Percentiles rank a stretch among this genome's conserved stretches.
phyloP scores from a whole-genome alignment of 495 filamentous ascomycete genomes.

The Aspergillus ellipticus region DNA sequence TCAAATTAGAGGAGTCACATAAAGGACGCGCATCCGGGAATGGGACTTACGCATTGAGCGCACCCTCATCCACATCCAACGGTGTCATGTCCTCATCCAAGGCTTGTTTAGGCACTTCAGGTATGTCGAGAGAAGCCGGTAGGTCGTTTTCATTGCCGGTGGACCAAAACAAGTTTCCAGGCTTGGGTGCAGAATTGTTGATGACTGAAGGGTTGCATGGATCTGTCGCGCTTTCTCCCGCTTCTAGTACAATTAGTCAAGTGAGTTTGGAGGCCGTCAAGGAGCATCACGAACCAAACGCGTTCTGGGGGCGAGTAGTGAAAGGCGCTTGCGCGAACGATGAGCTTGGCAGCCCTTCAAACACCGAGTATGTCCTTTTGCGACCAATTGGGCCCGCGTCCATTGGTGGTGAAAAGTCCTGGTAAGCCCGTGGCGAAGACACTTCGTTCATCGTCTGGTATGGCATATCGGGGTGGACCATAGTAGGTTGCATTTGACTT shows the following conservation, averaged over 20 bases:
- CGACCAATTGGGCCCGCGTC: slow-evolving; percentile 37
- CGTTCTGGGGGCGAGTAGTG: slow-evolving; percentile 40
- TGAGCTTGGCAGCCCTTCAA: slow-evolving; percentile 46
- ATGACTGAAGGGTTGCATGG: slow-evolving; percentile 33
- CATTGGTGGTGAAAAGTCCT: slow-evolving; percentile 49
- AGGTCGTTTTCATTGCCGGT: slow-evolving; percentile 36
- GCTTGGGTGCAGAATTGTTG: slow-evolving; percentile 29
- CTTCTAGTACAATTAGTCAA: slow-evolving; percentile 29
- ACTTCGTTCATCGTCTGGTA: slow-evolving; percentile 48
- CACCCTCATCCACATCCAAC: slow-evolving; percentile 41
- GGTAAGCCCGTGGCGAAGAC: slow-evolving; percentile 40
- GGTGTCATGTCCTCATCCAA: slow-evolving; percentile 40
- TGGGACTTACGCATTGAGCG: slow-evolving; percentile 39
- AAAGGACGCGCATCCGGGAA: not conserved
- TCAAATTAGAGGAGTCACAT: slow-evolving; percentile 14
- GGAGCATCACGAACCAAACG: slow-evolving; percentile 27
- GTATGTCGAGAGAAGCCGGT: slow-evolving; percentile 33
- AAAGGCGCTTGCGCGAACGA: slow-evolving; percentile 45
- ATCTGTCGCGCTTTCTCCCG: slow-evolving; percentile 42
- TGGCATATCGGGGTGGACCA: slow-evolving; percentile 44
- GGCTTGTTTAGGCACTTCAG: slow-evolving; percentile 33
- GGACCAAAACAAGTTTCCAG: slow-evolving; percentile 39
- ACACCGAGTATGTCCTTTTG: slow-evolving; percentile 57
- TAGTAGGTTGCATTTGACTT: slow-evolving; percentile 52
- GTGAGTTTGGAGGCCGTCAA: slow-evolving; percentile 3